Percentiles rank a stretch among this genome's conserved stretches.
Conservation (phyloP, 139 green algal genomes). For the Coccomyxa sp. region DNA sequence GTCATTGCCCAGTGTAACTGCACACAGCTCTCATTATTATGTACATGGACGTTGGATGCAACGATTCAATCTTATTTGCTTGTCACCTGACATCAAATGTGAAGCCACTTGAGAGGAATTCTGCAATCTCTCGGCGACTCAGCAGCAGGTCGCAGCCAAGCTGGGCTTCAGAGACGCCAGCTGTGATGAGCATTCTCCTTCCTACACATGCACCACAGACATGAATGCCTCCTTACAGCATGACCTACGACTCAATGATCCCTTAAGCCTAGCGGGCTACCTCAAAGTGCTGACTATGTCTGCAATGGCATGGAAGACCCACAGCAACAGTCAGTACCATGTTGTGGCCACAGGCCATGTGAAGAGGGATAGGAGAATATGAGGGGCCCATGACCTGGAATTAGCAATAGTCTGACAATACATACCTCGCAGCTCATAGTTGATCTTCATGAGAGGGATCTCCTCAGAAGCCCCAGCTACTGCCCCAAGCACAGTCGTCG, state of each 20-base stretch:
- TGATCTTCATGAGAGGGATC: slow-evolving; percentile 5
- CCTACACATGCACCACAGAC: slow-evolving; percentile 7
- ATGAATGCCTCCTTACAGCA: neutral
- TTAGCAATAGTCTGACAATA: no score
- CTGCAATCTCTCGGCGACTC: slow-evolving; percentile 6
- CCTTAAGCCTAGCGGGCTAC: no score
- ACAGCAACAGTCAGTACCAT: no score
- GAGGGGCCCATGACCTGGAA: no score
- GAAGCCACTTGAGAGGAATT: neutral
- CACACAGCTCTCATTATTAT: no score
- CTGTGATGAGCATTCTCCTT: slow-evolving; percentile 15
- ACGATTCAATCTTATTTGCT: no score
- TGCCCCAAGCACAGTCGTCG: slow-evolving; percentile 10
- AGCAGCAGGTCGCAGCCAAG: slow-evolving; percentile 25
- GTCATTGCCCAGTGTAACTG: no score
- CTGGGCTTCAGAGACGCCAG: slow-evolving; percentile 9
- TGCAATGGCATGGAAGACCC: no score
- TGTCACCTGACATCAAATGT: neutral
- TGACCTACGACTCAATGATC: no score
- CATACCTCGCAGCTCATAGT: slow-evolving; percentile 22
- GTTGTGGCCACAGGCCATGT: no score
- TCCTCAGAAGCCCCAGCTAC: slow-evolving; percentile 22
- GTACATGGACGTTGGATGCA: no score
- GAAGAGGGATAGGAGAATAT: neutral
- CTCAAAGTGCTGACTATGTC: no score